Conservation (phyloP, 495 filamentous ascomycete species). For the Penicillium arizonense region DNA sequence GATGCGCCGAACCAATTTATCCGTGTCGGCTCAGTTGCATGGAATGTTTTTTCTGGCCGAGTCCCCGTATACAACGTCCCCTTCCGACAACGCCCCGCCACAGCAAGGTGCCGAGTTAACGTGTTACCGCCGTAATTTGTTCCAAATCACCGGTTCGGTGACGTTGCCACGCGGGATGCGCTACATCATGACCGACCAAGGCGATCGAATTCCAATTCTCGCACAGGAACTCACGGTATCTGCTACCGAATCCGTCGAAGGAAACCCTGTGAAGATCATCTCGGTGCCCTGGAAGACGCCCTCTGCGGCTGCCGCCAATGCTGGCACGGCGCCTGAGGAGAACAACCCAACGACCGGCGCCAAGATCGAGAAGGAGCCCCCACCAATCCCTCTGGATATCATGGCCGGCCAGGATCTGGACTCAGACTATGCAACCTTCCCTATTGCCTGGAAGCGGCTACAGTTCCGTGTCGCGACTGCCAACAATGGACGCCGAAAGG, state of each 20-base stretch:
- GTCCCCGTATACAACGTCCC: slow-evolving; percentile 65
- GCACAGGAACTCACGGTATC: slow-evolving; percentile 78
- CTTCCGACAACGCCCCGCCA: slow-evolving; percentile 63
- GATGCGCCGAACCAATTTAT: slow-evolving; percentile 55
- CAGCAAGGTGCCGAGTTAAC: slow-evolving; percentile 71
- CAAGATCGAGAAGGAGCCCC: slow-evolving; percentile 64
- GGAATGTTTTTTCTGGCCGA: slow-evolving; percentile 97
- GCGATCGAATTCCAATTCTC: slow-evolving; percentile 68
- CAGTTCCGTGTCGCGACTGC: slow-evolving; percentile 93
- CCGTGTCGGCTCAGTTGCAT: slow-evolving; percentile 79
- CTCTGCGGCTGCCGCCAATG: slow-evolving; percentile 52
- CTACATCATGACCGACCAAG: slow-evolving; percentile 75
- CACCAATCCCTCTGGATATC: slow-evolving; percentile 68
- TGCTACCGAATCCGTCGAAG: slow-evolving; percentile 87
- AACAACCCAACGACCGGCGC: slow-evolving; percentile 49
- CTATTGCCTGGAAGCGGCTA: slow-evolving; percentile 84
- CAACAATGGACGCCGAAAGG: slow-evolving; percentile 74
- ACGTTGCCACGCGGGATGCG: slow-evolving; percentile 70
- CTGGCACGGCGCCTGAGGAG: slow-evolving; percentile 48
- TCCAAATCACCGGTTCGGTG: slow-evolving; percentile 83
- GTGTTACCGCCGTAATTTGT: slow-evolving; percentile 87
- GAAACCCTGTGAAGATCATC: slow-evolving; percentile 85
- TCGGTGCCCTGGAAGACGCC: slow-evolving; percentile 91
- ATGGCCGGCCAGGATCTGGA: slow-evolving; percentile 76
- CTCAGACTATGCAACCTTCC: slow-evolving; percentile 74